Conservation (phyloP, 805 yeast species). For the Priceomyces fermenticarens region DNA sequence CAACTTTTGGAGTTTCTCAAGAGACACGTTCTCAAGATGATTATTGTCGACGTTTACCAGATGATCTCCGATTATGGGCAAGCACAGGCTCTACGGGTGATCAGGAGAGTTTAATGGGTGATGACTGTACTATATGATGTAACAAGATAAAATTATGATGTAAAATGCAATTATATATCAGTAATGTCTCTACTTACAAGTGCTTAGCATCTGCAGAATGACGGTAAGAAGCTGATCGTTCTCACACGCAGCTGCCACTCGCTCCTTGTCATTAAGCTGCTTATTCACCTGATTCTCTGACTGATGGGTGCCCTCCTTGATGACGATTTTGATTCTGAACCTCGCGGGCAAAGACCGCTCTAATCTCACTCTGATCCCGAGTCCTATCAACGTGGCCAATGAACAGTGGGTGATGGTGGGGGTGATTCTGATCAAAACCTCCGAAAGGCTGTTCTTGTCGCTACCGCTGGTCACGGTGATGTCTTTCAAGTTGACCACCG, state of each 20-base stretch:
- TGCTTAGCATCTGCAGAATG: constrained; percentile 86
- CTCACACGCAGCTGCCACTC: constrained; percentile 98
- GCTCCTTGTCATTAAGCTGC: constrained; percentile 93
- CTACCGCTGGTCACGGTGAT: constrained; percentile 66
- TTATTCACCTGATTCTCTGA: constrained; percentile 94
- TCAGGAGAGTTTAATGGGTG: not conserved
- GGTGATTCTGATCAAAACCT: constrained; percentile 78
- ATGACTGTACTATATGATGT: not conserved
- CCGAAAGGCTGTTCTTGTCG: constrained; percentile 49
- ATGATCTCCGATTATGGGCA: constrained; percentile 35
- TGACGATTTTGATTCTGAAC: constrained; percentile 71
- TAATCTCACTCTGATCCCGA: constrained; percentile 88
- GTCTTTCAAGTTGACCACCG: constrained; percentile 85
- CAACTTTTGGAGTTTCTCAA: constrained; percentile 36
- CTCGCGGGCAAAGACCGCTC: constrained; percentile 86
- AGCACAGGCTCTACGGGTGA: constrained; percentile 8
- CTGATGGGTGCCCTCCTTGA: constrained; percentile 93
- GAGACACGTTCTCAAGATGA: constrained; percentile 30
- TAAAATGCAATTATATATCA: not conserved
- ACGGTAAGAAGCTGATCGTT: constrained; percentile 88
- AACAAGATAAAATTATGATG: not conserved
- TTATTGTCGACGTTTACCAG: constrained; percentile 33
- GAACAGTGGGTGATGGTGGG: constrained; percentile 99
- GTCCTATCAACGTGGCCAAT: constrained; percentile 90
- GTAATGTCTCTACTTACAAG: constrained; percentile 50